phyloP scores from a whole-genome alignment of 495 filamentous ascomycete genomes.

The Neurospora hispaniola region DNA sequence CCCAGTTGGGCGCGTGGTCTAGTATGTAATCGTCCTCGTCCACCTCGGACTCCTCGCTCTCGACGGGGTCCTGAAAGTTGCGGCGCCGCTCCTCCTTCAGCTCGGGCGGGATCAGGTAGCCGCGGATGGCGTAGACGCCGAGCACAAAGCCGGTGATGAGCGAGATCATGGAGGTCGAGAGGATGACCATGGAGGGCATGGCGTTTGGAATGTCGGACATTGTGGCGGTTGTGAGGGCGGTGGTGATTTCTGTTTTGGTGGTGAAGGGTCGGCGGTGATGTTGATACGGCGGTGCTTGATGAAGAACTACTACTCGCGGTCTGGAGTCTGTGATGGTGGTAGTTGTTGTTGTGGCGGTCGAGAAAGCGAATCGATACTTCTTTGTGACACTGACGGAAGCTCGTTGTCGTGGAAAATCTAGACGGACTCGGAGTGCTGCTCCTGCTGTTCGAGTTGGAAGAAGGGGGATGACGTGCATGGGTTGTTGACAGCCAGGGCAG shows the following conservation, averaged over 20 bases:
- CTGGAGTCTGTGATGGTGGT: neutral
- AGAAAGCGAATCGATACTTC: neutral
- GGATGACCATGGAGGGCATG: constrained; percentile 26
- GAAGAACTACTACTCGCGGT: neutral
- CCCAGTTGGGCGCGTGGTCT: constrained; percentile 52
- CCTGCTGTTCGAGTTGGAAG: neutral
- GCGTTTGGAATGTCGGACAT: constrained; percentile 4
- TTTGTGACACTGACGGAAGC: neutral
- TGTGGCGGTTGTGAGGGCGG: neutral
- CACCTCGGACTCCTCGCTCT: constrained; percentile 43
- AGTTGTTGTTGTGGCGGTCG: neutral
- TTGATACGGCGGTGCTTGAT: neutral
- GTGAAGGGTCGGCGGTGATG: neutral
- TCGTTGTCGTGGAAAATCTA: neutral
- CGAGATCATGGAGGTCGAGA: constrained; percentile 53
- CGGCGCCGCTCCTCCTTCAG: constrained; percentile 24
- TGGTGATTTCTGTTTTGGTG: neutral
- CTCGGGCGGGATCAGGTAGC: constrained; percentile 38
- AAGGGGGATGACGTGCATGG: constrained; percentile 2
- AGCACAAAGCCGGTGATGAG: constrained; percentile 54
- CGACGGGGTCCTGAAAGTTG: constrained; percentile 28
- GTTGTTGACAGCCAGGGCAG: neutral
- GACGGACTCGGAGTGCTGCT: neutral
- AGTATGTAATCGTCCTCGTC: constrained; percentile 40
- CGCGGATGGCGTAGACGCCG: constrained; percentile 39